These are phyloP conservation scores for Candida vartiovaarae DNA, from an alignment of 805 yeast genomes.

Conservation along the genomic window DNA sequence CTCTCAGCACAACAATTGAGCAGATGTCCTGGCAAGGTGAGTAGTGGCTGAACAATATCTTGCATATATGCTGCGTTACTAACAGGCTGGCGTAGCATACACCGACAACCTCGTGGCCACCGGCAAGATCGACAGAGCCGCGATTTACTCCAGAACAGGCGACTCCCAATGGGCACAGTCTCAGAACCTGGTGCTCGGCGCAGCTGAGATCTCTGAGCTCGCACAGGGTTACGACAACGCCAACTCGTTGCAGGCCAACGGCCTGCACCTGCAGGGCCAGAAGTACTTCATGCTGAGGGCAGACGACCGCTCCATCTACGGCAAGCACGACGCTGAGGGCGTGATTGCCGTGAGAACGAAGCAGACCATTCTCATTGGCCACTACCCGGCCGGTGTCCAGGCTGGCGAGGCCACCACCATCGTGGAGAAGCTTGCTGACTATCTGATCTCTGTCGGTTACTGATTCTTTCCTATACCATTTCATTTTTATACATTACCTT, in stretches of 20 bases:
- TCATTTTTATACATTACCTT: too few relatives aligned
- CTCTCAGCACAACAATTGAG: background rate
- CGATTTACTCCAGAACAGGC: conserved; percentile 90
- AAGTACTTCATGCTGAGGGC: conserved; percentile 87
- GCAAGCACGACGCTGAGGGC: conserved; percentile 86
- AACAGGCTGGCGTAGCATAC: conserved; percentile 51
- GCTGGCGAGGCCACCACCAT: conserved; percentile 94
- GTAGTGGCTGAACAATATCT: background rate
- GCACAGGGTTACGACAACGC: conserved; percentile 81
- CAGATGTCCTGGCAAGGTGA: conserved; percentile 42
- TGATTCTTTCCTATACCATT: conserved; percentile 24
- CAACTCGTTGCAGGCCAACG: conserved; percentile 70
- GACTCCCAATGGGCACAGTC: conserved; percentile 92
- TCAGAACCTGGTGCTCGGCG: conserved; percentile 54
- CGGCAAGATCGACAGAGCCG: conserved; percentile 86
- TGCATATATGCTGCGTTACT: background rate
- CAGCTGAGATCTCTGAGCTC: conserved; percentile 64
- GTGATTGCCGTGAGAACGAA: conserved; percentile 86
- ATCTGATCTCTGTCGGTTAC: conserved; percentile 81
- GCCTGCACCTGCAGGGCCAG: conserved; percentile 76
- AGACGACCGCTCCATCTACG: conserved; percentile 90
- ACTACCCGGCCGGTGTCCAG: conserved; percentile 84
- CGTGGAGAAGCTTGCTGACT: conserved; percentile 94
- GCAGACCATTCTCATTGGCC: conserved; percentile 90
- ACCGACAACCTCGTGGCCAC: conserved; percentile 88